These are phyloP conservation scores for Elongisporangium senticosum DNA, from an alignment of 352 stramenopile species.

Conservation along the genomic window DNA sequence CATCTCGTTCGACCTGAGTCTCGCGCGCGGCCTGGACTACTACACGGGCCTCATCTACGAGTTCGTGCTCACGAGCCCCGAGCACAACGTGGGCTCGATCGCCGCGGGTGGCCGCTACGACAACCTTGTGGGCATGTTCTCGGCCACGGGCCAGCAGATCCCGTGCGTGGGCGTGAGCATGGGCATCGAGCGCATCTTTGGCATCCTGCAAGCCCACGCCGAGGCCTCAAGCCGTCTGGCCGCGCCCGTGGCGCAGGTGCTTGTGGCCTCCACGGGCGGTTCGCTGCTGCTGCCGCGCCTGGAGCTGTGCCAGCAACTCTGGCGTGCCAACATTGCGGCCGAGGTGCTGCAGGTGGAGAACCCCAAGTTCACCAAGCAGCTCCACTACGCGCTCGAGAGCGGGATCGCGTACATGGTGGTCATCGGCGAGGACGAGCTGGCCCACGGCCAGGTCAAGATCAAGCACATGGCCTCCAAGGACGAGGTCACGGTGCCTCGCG, in stretches of 20 bases:
- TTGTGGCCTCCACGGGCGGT: slow-evolving; percentile 91
- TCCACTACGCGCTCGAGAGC: slow-evolving; percentile 92
- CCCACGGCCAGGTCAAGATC: slow-evolving; percentile 93
- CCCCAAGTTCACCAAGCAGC: slow-evolving; percentile 97
- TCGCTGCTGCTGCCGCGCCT: slow-evolving; percentile 56
- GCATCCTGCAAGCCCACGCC: slow-evolving; percentile 94
- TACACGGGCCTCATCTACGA: slow-evolving; percentile 99
- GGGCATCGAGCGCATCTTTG: slow-evolving; percentile 98
- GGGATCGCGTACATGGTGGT: slow-evolving; percentile 98
- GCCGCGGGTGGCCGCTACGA: slow-evolving; percentile 97
- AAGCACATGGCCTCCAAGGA: slow-evolving; percentile 95
- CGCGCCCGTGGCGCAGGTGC: slow-evolving; percentile 75
- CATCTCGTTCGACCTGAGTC: slow-evolving; percentile 96
- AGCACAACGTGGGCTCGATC: slow-evolving; percentile 95
- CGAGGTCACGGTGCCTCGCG: slow-evolving; percentile 73
- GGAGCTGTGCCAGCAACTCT: slow-evolving; percentile 80
- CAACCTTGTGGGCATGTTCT: slow-evolving; percentile 98
- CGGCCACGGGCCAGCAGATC: slow-evolving; percentile 91
- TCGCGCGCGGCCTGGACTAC: slow-evolving; percentile 98
- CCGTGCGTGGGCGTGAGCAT: slow-evolving; percentile 98
- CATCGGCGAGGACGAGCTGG: slow-evolving; percentile 94
- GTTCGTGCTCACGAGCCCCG: slow-evolving; percentile 89
- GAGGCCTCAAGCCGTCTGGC: slow-evolving; percentile 43
- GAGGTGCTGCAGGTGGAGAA: slow-evolving; percentile 96
- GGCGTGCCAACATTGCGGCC: slow-evolving; percentile 90